Conservation (phyloP, 805 yeast species). For the Sugiyamaella chiloensis region DNA sequence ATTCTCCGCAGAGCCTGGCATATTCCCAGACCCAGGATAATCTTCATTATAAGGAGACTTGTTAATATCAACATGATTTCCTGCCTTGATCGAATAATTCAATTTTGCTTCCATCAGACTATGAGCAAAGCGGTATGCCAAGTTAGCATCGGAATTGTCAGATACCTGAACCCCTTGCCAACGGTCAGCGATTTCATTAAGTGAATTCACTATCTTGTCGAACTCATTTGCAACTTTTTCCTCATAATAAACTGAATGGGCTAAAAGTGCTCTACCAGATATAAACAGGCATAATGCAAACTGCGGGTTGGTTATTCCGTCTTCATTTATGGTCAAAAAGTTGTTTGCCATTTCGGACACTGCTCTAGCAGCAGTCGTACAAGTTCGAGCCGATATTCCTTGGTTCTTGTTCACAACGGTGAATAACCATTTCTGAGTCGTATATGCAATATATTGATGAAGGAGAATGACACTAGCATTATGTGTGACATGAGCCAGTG, state of each 20-base stretch:
- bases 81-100: not conserved
- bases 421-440: slow-evolving; percentile 3
- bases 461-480: slow-evolving; percentile 19
- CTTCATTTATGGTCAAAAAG: slow-evolving; percentile 11
- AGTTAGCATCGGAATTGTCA: slow-evolving; percentile 3
- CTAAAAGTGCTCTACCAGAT: slow-evolving; percentile 18
- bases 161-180: slow-evolving; percentile 13
- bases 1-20: not conserved
- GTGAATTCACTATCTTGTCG: slow-evolving; percentile 11
- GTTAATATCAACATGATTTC: slow-evolving; percentile 1
- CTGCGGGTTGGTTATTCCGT: slow-evolving; percentile 17
- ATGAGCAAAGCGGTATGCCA: slow-evolving; percentile 7
- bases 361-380: slow-evolving; percentile 19
- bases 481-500: slow-evolving; percentile 20
- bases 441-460: slow-evolving; percentile 20
- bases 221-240: slow-evolving; percentile 11
- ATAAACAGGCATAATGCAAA: slow-evolving; percentile 19
- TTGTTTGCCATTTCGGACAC: slow-evolving; percentile 16
- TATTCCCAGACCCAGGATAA: not conserved
- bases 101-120: slow-evolving; percentile 2
- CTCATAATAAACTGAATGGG: slow-evolving; percentile 11
- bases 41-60: slow-evolving; percentile 8
- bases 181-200: slow-evolving; percentile 16
- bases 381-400: slow-evolving; percentile 17
- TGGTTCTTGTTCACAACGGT: slow-evolving; percentile 5